A percentile compares a stretch with the other conserved stretches of the same genome.
Conservation (phyloP, 2,329 filamentous ascomycete genomes). For the Leptoxyphium fumago region DNA sequence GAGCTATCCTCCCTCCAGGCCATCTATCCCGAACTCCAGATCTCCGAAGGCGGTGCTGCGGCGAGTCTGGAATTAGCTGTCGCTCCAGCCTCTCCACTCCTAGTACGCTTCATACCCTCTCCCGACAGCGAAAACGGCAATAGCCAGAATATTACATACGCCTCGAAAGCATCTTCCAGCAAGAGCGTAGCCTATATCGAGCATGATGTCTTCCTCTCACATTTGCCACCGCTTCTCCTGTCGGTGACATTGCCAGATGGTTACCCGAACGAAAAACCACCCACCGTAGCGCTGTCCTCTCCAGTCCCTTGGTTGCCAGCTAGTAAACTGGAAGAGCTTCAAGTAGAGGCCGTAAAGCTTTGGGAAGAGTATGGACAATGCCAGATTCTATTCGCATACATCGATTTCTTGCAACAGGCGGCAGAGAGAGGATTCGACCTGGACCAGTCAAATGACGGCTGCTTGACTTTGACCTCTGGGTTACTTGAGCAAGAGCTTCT, state of each 20-base stretch:
- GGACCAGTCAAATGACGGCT: slow-evolving; percentile 22
- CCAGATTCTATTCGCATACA: slow-evolving; percentile 44
- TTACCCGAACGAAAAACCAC: slow-evolving; percentile 41
- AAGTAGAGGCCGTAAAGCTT: slow-evolving; percentile 31
- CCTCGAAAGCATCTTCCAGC: neutral
- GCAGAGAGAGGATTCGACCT: slow-evolving; percentile 42
- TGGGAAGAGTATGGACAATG: slow-evolving; percentile 48
- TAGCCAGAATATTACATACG: neutral
- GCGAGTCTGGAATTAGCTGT: slow-evolving; percentile 43
- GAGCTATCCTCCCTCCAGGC: slow-evolving; percentile 45
- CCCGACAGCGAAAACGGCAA: neutral
- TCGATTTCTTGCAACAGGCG: slow-evolving; percentile 44
- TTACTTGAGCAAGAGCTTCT: slow-evolving; percentile 53
- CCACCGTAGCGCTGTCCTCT: slow-evolving; percentile 34
- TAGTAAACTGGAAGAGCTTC: slow-evolving; percentile 28
- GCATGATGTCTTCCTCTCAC: slow-evolving; percentile 33
- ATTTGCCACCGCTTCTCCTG: slow-evolving; percentile 42
- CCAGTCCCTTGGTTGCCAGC: slow-evolving; percentile 39
- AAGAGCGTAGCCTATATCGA: slow-evolving; percentile 8
- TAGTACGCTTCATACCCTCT: slow-evolving; percentile 16
- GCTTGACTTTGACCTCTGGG: slow-evolving; percentile 30
- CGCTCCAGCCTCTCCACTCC: slow-evolving; percentile 38
- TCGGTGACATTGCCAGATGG: slow-evolving; percentile 37
- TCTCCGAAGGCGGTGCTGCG: slow-evolving; percentile 29
- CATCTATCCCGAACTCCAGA: slow-evolving; percentile 46